These are phyloP conservation scores for Pyrus hybrid DNA, from an alignment of 331 rosid genomes.

Conservation along the genomic window DNA sequence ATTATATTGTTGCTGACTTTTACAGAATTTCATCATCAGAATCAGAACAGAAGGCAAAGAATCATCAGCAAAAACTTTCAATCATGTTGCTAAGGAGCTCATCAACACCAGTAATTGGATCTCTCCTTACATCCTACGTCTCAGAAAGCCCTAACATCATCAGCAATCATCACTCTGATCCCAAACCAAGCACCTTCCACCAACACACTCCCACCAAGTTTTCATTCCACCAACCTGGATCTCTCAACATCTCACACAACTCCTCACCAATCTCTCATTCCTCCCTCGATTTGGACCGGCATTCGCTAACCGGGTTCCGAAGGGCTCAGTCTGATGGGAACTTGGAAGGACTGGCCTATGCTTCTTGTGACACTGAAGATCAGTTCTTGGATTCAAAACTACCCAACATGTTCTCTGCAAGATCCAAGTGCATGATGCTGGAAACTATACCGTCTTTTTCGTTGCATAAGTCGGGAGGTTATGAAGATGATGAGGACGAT, in stretches of 20 bases:
- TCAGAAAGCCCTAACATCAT: constrained; percentile 30
- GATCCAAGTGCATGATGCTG: constrained; percentile 24
- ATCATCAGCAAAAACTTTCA: constrained; percentile 1
- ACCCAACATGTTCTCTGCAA: constrained; percentile 13
- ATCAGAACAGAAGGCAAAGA: background rate
- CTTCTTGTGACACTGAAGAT: constrained; percentile 31
- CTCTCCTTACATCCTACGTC: constrained; percentile 41
- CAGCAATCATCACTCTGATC: constrained; percentile 29
- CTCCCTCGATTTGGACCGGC: constrained; percentile 33
- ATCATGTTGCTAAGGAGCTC: constrained; percentile 33
- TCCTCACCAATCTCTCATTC: constrained; percentile 73
- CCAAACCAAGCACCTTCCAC: constrained; percentile 23
- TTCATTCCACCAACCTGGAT: constrained; percentile 28
- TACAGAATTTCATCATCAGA: background rate
- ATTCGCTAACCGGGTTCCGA: constrained; percentile 31
- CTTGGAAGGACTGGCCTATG: constrained; percentile 44
- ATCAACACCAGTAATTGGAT: constrained; percentile 79
- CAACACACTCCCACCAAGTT: constrained; percentile 25
- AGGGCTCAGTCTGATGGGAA: constrained; percentile 85
- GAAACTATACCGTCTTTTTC: constrained; percentile 59
- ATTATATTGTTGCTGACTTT: background rate
- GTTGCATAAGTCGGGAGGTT: constrained; percentile 9
- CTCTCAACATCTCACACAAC: constrained; percentile 31
- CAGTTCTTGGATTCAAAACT: constrained; percentile 3
- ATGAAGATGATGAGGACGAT: constrained; percentile 27